Evolutionary conservation across 495 filamentous ascomycete species (phyloP), one percentile per base, ranked within the genome.

Genomic region (Tuber brumale): DNA sequence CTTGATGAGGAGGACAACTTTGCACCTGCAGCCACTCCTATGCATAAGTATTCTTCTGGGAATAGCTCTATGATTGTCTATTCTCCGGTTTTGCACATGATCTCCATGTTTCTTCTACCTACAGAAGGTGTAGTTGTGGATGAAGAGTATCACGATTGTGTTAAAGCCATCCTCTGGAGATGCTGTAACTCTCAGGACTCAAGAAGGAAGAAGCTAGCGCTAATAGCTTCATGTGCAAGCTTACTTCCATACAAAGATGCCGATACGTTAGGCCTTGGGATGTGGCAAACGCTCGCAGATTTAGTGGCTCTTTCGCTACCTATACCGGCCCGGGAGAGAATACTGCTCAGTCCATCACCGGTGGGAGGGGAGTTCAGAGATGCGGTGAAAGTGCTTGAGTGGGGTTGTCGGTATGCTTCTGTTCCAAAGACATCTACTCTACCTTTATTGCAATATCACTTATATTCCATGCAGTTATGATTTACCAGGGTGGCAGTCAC

Each of bases 351-450:
- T 16, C 69, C 78, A 19, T 72, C 71, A 10, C 80, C 80, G 14
- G 75, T 86, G 35, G 87, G 87, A 1, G 83, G 88, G 45, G 90
- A 93, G 57, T 94, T 92, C 75, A 89, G 90, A n/a, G 91, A 93
- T 57, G 85, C 90, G 37, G 86, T 89, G 66, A 90, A 87, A 69
- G 86, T 94, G 46, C 86, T 96, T 2, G 88, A 91, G 72, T 84
- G 88, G 70, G 93, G 92, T 14, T 81, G 91, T 75, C 84, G 83
- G 8, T 88, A 87, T 66, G 57, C 14, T 66, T 9, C 14, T 66
- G 31, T 18, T 51, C 69, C 83, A 83, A 3, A 84, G 85, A 2
- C 84, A 85, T 42, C 82, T 86, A 37, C 84, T 85, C 21, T 84
- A 80, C 76, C 76, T 71, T 79, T 35, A 31, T 66, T 66, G 14